Conservation (phyloP, 2,329 filamentous ascomycete species). For the Fusarium sp. region DNA sequence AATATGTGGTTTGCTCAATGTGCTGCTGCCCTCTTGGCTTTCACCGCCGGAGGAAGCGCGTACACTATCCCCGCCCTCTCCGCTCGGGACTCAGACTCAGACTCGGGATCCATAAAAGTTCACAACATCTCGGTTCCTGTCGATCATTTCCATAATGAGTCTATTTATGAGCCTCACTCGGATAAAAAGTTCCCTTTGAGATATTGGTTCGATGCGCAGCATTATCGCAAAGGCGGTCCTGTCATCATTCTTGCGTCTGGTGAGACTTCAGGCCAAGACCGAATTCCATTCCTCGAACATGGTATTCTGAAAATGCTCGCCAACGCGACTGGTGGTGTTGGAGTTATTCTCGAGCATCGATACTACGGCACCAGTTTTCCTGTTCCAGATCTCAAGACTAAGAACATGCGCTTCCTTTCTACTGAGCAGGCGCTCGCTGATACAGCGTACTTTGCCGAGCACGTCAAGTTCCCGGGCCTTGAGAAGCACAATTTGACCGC, state of each 20-base stretch:
- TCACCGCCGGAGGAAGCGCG: constrained; percentile 1
- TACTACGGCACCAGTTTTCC: constrained; percentile 87
- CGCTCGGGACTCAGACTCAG: background rate
- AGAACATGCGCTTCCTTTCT: constrained; percentile 82
- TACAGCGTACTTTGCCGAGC: constrained; percentile 80
- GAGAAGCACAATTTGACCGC: constrained; percentile 75
- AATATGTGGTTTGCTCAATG: constrained; percentile 23
- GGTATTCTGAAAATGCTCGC: constrained; percentile 79
- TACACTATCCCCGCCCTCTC: constrained; percentile 4
- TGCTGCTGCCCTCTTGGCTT: constrained; percentile 4
- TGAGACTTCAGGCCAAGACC: constrained; percentile 71
- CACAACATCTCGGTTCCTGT: constrained; percentile 62
- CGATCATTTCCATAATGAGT: constrained; percentile 87
- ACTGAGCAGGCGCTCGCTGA: constrained; percentile 87
- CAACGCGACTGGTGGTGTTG: constrained; percentile 77
- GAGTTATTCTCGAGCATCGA: constrained; percentile 85
- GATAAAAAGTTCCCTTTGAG: constrained; percentile 75
- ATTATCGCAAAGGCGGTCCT: constrained; percentile 82
- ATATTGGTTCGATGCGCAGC: constrained; percentile 84
- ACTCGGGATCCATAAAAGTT: constrained; percentile 8
- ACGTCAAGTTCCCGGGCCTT: constrained; percentile 77
- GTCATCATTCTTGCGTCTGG: constrained; percentile 82
- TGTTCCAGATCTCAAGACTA: constrained; percentile 69
- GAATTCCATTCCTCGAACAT: constrained; percentile 79
- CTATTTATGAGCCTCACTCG: constrained; percentile 80